Conservation (phyloP, 75 land plant genomes). For the Pinus taeda region DNA sequence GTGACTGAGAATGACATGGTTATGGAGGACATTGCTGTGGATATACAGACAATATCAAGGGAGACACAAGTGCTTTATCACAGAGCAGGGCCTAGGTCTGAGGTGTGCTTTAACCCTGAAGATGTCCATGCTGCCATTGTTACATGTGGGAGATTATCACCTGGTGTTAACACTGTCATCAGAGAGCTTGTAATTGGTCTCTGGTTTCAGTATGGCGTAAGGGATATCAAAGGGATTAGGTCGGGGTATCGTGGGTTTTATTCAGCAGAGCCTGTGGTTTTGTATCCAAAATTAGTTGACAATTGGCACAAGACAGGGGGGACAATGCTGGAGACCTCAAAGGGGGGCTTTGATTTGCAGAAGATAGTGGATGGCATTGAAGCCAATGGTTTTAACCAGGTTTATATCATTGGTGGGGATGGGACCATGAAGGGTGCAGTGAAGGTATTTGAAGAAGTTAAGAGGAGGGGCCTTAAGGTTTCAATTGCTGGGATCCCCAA, state of each 20-base stretch:
- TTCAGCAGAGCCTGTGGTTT: slow-evolving; percentile 34
- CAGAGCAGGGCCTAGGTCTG: slow-evolving; percentile 71
- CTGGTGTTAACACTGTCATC: slow-evolving; percentile 86
- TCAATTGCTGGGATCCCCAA: slow-evolving; percentile 65
- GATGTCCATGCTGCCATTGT: slow-evolving; percentile 74
- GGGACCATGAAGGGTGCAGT: slow-evolving; percentile 82
- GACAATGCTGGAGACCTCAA: slow-evolving; percentile 52
- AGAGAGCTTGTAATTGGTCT: slow-evolving; percentile 81
- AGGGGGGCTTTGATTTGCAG: slow-evolving; percentile 73
- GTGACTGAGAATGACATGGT: slow-evolving; percentile 45
- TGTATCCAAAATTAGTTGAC: slow-evolving; percentile 61
- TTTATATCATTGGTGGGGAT: slow-evolving; percentile 80
- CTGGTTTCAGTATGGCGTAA: slow-evolving; percentile 74
- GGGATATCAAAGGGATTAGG: slow-evolving; percentile 52
- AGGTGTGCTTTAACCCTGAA: slow-evolving; percentile 41
- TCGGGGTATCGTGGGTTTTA: slow-evolving; percentile 88
- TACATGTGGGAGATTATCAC: slow-evolving; percentile 91
- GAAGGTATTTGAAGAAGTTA: slow-evolving; percentile 57
- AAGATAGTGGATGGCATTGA: slow-evolving; percentile 70
- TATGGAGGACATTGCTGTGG: slow-evolving; percentile 49
- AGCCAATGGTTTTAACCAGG: slow-evolving; percentile 55
- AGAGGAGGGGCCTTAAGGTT: slow-evolving; percentile 40
- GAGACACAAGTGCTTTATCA: slow-evolving; percentile 36
- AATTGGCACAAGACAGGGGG: slow-evolving; percentile 73
- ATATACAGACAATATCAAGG: slow-evolving; percentile 18